Base-by-base conservation (phyloP, 768 basidiomycete genomes). In the Podaxis carcinomalis region DNA sequence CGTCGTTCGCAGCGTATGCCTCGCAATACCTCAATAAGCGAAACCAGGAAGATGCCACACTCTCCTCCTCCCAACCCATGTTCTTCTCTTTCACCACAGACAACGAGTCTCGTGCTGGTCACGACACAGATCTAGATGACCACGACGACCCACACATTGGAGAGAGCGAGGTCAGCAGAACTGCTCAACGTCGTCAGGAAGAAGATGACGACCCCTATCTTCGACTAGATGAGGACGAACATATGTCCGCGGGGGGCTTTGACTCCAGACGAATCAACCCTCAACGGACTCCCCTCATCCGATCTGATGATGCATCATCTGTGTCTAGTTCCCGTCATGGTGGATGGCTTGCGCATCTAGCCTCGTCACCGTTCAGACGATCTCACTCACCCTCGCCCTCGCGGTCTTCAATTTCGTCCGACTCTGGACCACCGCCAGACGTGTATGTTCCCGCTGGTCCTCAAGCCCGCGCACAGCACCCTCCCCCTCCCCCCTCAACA, bases 71-170 rank as follows among this genome's bases (percentile, higher is more conserved):
- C 40, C 90, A 91, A 73, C 91, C 92, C 57, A 83, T 93, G 72
- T 93, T 93, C 80, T 93, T 90, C 80, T 93, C 91, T 19, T 92
- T 93, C 73, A 87, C 87, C 49, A 90, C 90, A 64, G 89, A 90
- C 75, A 80, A 86, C 57, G 88, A 81, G 57, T 85, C 77, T 62
- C 70, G 82, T 70, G 74, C 76, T 66, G 83, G 80, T 62, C 74
- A 78, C 68, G 72, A 76, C 63, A 71, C 76, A 64, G 75, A 79
- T 72, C 74, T 89, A 47, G 88, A 90, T 70, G 90, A 92, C 76
- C 69, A 81, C 27, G 88, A 90, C 70, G 90, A 92, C 72, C 91
- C 91, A 0, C 89, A 91, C 75, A 76, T 92, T 32, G 77, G 80
- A 62, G 68, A 69, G 36, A 76, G 73, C 61, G 71, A 65, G 63